Base-by-base conservation (phyloP, 1,284 basidiomycete genomes). In the Papiliotrema fonsecae region DNA sequence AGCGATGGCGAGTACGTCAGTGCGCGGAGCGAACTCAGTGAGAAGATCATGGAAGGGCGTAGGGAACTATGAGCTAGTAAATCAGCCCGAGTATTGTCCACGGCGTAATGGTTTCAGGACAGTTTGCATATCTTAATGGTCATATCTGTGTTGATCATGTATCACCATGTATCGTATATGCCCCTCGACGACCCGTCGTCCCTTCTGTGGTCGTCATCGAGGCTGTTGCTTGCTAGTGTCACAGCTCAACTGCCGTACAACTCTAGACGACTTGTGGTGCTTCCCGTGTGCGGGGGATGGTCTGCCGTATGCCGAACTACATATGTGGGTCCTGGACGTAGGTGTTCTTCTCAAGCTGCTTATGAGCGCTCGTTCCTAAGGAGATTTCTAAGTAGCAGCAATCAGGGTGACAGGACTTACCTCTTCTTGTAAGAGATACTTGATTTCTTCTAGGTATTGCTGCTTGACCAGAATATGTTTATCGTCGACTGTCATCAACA, bases 311-410 rank as follows among this genome's bases (percentile, higher is more conserved):
- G n/a, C n/a, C n/a, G n/a, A n/a, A 18, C 38, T 45, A 65, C 32
- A 64, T 38, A 19, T 66, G 53, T 3, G 60, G 61, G 52, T 69
- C 65, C 42, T 60, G 60, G 34, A 65, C 52, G 45, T 70, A 71
- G 1, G 69, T 71, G 53, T 71, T 70, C 56, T 71, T 69, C 58
- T 71, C 69, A 28, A 71, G 60, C 67, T 70, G 48, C 2, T 25
- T 26, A 42, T 44, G 31, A 47, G 36, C 32, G 14, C 21, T 2
- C 7, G 10, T 22, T 30, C 37, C 14, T 9, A n/a, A 37, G 32
- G 5, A 43, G 4, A 7, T 18, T 18, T 6, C n/a, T 13, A 30
- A 34, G 10, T 13, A 22, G 4, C 18, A 3, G 6, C 18, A 37
- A 14, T 11, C 13, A 16, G 38, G 7, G 11, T 2, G 11, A 14